Conservation (phyloP, 257 asterid species). For the Nicotiana paniculata region DNA sequence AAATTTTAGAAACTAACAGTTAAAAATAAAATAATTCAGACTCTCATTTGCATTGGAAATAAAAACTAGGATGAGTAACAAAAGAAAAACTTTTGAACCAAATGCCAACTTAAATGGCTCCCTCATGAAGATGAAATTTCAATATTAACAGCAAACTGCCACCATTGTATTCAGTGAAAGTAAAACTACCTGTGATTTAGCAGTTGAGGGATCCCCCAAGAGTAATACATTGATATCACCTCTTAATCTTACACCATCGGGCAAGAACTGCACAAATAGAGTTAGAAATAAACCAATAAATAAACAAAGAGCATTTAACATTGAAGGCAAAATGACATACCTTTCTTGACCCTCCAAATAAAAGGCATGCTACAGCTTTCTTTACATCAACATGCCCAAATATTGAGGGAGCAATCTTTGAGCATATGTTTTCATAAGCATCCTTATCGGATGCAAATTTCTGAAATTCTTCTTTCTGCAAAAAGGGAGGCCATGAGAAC, state of each 20-base stretch:
- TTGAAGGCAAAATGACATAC: conserved; percentile 26
- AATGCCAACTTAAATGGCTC: not conserved
- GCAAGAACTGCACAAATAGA: conserved; percentile 52
- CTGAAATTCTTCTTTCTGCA: conserved; percentile 68
- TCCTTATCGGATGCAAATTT: conserved; percentile 78
- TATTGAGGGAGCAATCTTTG: conserved; percentile 91
- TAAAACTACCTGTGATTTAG: conserved; percentile 83
- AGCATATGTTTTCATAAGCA: conserved; percentile 73
- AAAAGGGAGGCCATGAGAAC: not conserved
- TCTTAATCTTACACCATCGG: conserved; percentile 97
- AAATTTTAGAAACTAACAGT: conserved; percentile 84
- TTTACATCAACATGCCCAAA: conserved; percentile 92
- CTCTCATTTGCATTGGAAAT: not conserved
- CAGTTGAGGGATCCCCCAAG: conserved; percentile 98
- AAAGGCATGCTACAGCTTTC: conserved; percentile 92
- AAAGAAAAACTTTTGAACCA: not conserved
- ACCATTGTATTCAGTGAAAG: not conserved
- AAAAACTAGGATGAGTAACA: not conserved
- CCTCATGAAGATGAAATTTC: not conserved
- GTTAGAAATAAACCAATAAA: not conserved
- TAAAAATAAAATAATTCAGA: conserved; percentile 6
- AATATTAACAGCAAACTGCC: not conserved
- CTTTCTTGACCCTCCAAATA: conserved; percentile 98
- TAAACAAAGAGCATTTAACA: conserved; percentile 6
- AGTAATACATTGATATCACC: conserved; percentile 95